A percentile compares a stretch with the other conserved stretches of the same genome.
These are phyloP conservation scores for Penicillium sp. DNA, from an alignment of 2,329 filamentous ascomycete genomes.

Conservation along the genomic window DNA sequence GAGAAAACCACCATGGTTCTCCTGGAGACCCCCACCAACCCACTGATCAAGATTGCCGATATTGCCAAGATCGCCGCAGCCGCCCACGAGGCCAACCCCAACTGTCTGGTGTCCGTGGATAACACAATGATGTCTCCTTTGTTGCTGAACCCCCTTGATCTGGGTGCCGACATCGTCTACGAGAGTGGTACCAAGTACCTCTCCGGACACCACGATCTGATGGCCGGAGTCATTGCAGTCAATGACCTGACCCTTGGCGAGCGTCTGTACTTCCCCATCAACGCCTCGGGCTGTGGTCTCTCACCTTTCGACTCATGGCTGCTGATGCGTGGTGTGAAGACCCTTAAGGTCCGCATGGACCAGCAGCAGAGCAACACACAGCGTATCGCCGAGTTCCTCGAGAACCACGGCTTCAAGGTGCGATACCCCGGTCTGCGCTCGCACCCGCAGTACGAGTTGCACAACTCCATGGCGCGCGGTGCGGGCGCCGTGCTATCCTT, in stretches of 20 bases:
- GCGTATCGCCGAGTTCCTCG: slow-evolving; percentile 87
- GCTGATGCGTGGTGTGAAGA: slow-evolving; percentile 93
- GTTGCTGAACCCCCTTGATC: slow-evolving; percentile 87
- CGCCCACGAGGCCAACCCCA: slow-evolving; percentile 74
- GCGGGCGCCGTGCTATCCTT: slow-evolving; percentile 94
- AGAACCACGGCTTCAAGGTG: slow-evolving; percentile 87
- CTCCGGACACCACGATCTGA: slow-evolving; percentile 96
- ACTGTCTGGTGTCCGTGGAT: slow-evolving; percentile 85
- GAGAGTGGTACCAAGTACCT: slow-evolving; percentile 98
- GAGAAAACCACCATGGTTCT: slow-evolving; percentile 92
- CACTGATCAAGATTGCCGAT: slow-evolving; percentile 96
- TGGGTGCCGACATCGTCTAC: slow-evolving; percentile 94
- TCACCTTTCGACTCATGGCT: slow-evolving; percentile 96
- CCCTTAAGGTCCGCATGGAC: slow-evolving; percentile 95
- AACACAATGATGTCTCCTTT: slow-evolving; percentile 99
- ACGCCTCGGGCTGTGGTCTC: slow-evolving; percentile 89
- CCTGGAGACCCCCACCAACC: slow-evolving; percentile 95
- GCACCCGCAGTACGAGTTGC: slow-evolving; percentile 93
- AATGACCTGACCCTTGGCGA: slow-evolving; percentile 81
- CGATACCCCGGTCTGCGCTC: slow-evolving; percentile 92
- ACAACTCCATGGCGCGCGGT: slow-evolving; percentile 92
- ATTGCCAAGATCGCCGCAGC: slow-evolving; percentile 74
- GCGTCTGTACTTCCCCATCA: slow-evolving; percentile 94
- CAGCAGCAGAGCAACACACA: slow-evolving; percentile 94
- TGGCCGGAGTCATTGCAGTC: slow-evolving; percentile 94